Evolutionary conservation across 176 grass and related monocot genomes (phyloP), one percentile per base, ranked within the genome.

Genomic region (Dendrocalamus sinicus): DNA sequence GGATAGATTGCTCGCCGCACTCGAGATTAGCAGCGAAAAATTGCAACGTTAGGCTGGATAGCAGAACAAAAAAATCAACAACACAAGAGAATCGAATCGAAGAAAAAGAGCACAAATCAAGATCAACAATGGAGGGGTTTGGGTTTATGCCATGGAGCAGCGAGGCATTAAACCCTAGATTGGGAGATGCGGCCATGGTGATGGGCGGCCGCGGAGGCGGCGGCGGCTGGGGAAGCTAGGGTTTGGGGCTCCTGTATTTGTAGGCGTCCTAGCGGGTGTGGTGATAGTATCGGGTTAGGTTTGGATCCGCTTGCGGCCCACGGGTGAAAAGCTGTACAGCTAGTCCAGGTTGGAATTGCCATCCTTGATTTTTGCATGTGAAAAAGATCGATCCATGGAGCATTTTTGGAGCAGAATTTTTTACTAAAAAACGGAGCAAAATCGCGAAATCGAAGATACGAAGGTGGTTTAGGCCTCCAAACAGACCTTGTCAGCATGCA

Each of bases 1-100:
- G 71, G 90, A 92, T 92, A 92, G 90, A 92, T 92, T 68, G 72
- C 58, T 78, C 83, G 73, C 58, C 78, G 72, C 83, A 89, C 23
- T 72, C 6, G 43, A 75, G 57, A 45, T 37, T 77, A 26, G 86
- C 86, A 58, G 59, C 90, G 73, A 88, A 79, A 73, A 82, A 92
- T 83, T 79, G 90, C 86, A 89, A 92, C 86, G 69, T 86, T 89
- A 92, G 90, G 90, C 90, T 7, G 37, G 30, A 23, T 1, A 50
- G 11, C 2, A 12, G 2, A 14, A 1, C 14, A 15, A 41, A 7
- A 15, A 23, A 37, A 30, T 67, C 81, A 59, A 37, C 22, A 19
- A 5, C 17, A 37, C 9, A 0, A 10, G 4, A 22, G 12, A 35
- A n/a, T 15, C 3, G 24, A 72, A 66, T 7, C 3, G 2, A 84